phyloP scores from a whole-genome alignment of 2,329 filamentous ascomycete species.

The Alternaria metachromatica region DNA sequence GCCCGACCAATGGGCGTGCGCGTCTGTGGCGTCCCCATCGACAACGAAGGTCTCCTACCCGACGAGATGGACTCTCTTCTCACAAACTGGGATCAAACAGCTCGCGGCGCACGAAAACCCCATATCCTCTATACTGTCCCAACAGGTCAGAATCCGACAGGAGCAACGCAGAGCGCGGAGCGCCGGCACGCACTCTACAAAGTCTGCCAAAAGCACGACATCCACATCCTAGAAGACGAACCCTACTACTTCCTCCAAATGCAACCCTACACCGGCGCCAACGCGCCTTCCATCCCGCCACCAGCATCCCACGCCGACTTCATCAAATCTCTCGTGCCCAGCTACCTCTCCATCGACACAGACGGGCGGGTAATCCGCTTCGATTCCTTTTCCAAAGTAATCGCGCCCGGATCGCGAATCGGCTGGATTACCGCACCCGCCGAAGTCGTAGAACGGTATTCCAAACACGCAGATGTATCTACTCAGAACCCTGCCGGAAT shows the following conservation, averaged over 20 bases:
- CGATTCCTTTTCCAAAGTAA: conserved; percentile 92
- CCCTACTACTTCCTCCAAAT: conserved; percentile 95
- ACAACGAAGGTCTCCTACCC: conserved; percentile 69
- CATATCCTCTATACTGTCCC: conserved; percentile 74
- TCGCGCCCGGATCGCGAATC: conserved; percentile 79
- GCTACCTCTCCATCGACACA: conserved; percentile 78
- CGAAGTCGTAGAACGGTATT: conserved; percentile 82
- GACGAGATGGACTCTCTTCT: conserved; percentile 68
- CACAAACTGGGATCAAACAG: conserved; percentile 67
- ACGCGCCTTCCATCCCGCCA: conserved; percentile 59
- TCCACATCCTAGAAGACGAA: conserved; percentile 90
- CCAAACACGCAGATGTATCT: conserved; percentile 80
- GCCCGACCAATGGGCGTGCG: conserved; percentile 68
- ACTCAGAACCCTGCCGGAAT: conserved; percentile 87
- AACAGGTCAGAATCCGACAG: conserved; percentile 90
- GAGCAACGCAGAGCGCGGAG: conserved; percentile 75
- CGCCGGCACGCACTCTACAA: conserved; percentile 76
- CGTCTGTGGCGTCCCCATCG: conserved; percentile 68
- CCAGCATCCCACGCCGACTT: conserved; percentile 74
- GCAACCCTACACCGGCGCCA: conserved; percentile 71
- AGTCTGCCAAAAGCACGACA: conserved; percentile 81
- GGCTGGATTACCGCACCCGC: conserved; percentile 91
- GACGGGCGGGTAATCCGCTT: conserved; percentile 89
- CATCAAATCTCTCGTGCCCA: conserved; percentile 73
- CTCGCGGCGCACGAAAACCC: conserved; percentile 65